A percentile compares a stretch with the other conserved stretches of the same genome.
These are phyloP conservation scores for Nakazawaea wyomingensis DNA, from an alignment of 805 yeast species.

Conservation along the genomic window DNA sequence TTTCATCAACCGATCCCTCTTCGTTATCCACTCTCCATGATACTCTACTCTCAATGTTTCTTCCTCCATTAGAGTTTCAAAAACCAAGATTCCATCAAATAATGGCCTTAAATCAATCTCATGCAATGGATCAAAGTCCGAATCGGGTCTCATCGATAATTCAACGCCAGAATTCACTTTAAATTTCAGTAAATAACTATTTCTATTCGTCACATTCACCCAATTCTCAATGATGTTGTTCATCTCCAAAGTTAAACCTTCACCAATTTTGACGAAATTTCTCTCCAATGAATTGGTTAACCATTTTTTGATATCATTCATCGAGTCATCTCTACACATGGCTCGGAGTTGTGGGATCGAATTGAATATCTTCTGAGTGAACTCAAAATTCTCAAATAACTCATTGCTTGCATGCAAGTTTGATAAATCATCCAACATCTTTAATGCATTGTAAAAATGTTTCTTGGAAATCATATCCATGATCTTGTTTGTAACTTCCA, in stretches of 20 bases:
- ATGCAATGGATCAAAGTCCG: conserved; percentile 43
- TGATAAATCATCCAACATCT: conserved; percentile 70
- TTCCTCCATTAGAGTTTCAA: conserved; percentile 62
- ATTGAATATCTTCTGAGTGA: conserved; percentile 65
- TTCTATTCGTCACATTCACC: conserved; percentile 41
- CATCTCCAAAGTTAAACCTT: conserved; percentile 47
- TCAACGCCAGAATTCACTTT: conserved; percentile 87
- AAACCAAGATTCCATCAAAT: conserved; percentile 79
- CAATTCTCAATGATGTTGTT: conserved; percentile 54
- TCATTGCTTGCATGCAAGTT: conserved; percentile 65
- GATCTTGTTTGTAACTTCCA: conserved; percentile 81
- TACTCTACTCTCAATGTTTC: conserved; percentile 59
- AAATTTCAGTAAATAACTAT: conserved; percentile 44
- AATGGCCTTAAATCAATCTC: conserved; percentile 64
- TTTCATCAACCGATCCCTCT: conserved; percentile 65
- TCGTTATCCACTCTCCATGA: conserved; percentile 64
- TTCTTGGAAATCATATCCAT: conserved; percentile 72
- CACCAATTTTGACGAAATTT: conserved; percentile 56
- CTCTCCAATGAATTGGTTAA: conserved; percentile 56
- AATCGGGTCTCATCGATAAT: conserved; percentile 56
- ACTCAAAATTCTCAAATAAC: conserved; percentile 61
- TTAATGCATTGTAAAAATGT: conserved; percentile 81
- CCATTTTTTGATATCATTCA: conserved; percentile 60
- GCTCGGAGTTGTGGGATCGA: conserved; percentile 73
- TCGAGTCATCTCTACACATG: conserved; percentile 69